A percentile compares a stretch with the other conserved stretches of the same genome.
Evolutionary conservation across 345 rosid species (phyloP).

Genomic region (Ailanthus altissimus): DNA sequence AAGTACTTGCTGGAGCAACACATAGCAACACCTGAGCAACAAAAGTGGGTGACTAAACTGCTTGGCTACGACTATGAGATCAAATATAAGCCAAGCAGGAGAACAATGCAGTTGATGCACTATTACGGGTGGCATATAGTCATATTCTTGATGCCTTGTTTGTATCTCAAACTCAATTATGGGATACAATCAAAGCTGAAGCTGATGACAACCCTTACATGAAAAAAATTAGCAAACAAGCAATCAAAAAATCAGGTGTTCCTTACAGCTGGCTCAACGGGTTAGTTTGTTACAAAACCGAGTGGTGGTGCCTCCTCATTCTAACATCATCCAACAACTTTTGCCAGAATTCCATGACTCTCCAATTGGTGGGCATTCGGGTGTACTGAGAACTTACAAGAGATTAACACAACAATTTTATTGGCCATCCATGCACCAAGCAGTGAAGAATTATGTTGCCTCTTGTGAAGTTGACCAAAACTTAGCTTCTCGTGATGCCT

Average conservation of each 20-base stretch:
- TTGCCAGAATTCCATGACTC: not conserved
- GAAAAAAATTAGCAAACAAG: not conserved
- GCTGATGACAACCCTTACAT: not conserved
- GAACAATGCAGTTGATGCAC: not conserved
- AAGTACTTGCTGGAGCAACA: too few species aligned
- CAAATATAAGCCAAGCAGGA: not conserved
- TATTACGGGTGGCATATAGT: not conserved
- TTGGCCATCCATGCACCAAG: conserved; percentile 13
- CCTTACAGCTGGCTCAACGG: conserved; percentile 13
- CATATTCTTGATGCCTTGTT: not conserved
- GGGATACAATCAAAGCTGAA: not conserved
- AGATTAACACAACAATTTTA: conserved; percentile 16
- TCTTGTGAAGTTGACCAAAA: too few species aligned
- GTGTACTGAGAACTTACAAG: not conserved
- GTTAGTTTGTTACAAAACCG: not conserved
- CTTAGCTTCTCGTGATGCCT: too few species aligned
- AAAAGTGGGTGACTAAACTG: not conserved
- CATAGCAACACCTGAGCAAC: not conserved
- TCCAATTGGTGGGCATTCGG: conserved; percentile 2
- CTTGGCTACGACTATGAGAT: not conserved
- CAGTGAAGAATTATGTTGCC: not conserved
- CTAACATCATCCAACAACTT: not conserved
- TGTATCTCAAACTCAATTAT: not conserved
- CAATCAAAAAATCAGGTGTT: not conserved
- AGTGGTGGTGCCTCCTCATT: conserved; percentile 2